Evolutionary conservation across 352 stramenopile species (phyloP), one percentile per base, ranked within the genome.

Genomic region (Pythium periplocum): DNA sequence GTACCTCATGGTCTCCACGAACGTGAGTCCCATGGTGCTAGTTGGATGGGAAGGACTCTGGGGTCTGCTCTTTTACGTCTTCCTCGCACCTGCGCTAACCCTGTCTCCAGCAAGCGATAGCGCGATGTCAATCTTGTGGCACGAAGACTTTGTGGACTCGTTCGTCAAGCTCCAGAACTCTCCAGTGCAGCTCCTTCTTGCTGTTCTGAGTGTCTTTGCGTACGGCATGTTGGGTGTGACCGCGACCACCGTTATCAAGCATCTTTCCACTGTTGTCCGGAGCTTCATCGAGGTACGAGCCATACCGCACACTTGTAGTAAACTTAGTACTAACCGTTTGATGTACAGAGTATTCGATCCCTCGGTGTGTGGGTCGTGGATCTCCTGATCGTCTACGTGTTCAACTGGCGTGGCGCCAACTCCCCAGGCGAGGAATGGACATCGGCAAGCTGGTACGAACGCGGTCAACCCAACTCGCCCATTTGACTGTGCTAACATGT

Each of bases 1-100:
- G 68, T 78, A 90, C 66, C 88, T 94, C 70, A 87, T 95, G 69
- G 54, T 87, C 38, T 66, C 68, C 31, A 62, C 93, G 36, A 81
- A 93, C 57, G 75, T 95, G 52, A 90, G 79, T 56, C 83, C 85
- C 32, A 89, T 96, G 78, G 68, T 93, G 61, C 69, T 94, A 41
- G 86, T 96, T 34, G 87, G 87, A 4, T 76, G 90, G 4, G 87
- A 96, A 62, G 87, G 87, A 0, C 67, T 96, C 31, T 96, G 85
- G 84, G 87, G 87, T 12, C 65, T 94, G n/a, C 71, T 74, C 9
- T 89, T 95, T 55, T 87, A 92, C 55, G 40, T 86, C 34, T 45
- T 86, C 42, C 61, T 90, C 44, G 62, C 87, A 6, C 80, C 81
- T 6, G 58, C 89, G 58, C 75, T 93, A 41, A 76, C 78, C 35